phyloP scores from a whole-genome alignment of 805 yeast species.

The Candida maltosa region DNA sequence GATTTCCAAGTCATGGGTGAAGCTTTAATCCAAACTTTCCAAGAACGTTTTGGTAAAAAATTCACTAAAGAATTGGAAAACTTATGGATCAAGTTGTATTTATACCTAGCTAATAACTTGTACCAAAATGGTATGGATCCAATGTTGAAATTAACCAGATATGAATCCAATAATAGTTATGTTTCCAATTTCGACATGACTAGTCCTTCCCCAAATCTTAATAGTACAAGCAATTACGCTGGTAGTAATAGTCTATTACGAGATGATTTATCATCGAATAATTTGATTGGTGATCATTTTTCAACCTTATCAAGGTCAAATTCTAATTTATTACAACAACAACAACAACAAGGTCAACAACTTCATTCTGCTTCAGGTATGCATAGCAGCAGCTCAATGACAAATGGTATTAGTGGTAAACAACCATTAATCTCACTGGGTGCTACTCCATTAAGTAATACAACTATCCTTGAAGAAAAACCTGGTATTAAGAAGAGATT shows the following conservation, averaged over 20 bases:
- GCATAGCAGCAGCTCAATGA: too few species aligned
- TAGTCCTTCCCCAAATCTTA: too few species aligned
- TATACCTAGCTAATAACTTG: conserved; percentile 65
- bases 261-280: too few species aligned
- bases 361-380: not conserved
- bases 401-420: too few species aligned
- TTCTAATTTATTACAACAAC: too few species aligned
- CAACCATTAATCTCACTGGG: too few species aligned
- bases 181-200: too few species aligned
- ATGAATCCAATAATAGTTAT: not conserved
- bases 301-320: not conserved
- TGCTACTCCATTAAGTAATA: not conserved
- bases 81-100: conserved; percentile 68
- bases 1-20: conserved; percentile 73
- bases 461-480: not conserved
- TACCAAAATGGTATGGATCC: conserved; percentile 61
- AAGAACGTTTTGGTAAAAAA: conserved; percentile 53
- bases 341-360: conserved; percentile 1
- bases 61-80: conserved; percentile 62
- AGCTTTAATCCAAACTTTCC: conserved; percentile 65
- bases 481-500: conserved; percentile 4
- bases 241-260: too few species aligned
- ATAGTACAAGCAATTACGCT: too few species aligned
- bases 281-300: not conserved
- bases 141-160: conserved; percentile 9